Evolutionary conservation across 805 yeast genomes (phyloP), one percentile per base, ranked within the genome.

Genomic region (Wilhelminamyces savonicus): DNA sequence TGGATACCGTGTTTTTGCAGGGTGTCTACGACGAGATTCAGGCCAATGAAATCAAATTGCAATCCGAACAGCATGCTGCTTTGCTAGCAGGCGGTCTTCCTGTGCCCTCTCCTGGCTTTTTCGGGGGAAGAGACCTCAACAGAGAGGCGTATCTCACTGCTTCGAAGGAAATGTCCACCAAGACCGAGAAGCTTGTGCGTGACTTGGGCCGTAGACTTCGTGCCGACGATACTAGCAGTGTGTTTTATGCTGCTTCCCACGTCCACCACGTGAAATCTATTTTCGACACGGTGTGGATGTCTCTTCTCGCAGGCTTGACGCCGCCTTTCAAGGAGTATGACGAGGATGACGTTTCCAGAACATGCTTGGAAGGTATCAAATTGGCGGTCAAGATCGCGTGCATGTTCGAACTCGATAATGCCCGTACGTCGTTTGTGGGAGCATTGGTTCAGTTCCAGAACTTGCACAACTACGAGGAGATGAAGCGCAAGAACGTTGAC

Each of bases 231-330:
- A 43, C 35, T 23, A 61, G 63, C 18, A 59, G 56, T 13, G 68
- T 74, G 1, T 88, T 78, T 50, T 84, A 85, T 54, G 75, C 79
- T 13, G 97, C 97, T 0, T 74, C 87, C 2, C 90, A 83, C 47
- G 74, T 83, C 11, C 94, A 86, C 43, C 96, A 90, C 51, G 95
- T 90, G 11, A 81, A 74, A 50, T 88, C 97, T 1, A 84, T 94
- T 50, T 90, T 92, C 59, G 96, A 90, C 46, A 85, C 85, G 12
- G 62, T 83, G 25, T 92, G 99, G 99, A 88, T 94, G 96, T 86
- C 97, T 0, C 74, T 92, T 27, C 67, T 92, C 41, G 97, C 97
- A 5, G 97, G 94, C 1, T 66, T 92, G 28, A 87, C 97, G 0
- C 90, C 94, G 3, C 94, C 96, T 5, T 87, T 88, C 63, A 86